Evolutionary conservation across 176 grass and related monocot species (phyloP).

Genomic region (Rhynchospora pubera): DNA sequence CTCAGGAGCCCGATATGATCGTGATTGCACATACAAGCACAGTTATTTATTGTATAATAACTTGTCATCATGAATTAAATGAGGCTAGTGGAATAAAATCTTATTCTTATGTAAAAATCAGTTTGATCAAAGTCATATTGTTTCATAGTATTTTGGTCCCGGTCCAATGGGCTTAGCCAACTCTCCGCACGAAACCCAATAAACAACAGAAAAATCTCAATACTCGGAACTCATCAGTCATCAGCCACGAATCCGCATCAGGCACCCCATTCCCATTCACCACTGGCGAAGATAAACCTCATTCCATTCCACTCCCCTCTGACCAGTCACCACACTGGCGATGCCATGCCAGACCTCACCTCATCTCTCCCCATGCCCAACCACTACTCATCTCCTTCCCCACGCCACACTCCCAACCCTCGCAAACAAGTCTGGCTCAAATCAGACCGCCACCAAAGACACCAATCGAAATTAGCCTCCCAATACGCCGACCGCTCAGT

Average conservation of each 20-base stretch:
- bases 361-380: background rate
- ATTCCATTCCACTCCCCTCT: background rate
- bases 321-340: background rate
- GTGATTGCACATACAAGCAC: conserved; percentile 81
- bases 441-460: conserved; percentile 37
- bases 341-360: conserved; percentile 13
- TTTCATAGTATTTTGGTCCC: background rate
- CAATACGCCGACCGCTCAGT: conserved; percentile 37
- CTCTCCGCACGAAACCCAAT: background rate
- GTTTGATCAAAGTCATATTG: no score
- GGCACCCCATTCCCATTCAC: no score
- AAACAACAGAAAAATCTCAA: background rate
- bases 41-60: no score
- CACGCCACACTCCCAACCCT: background rate
- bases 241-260: no score
- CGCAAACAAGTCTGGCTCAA: conserved; percentile 39
- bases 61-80: no score
- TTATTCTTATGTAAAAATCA: no score
- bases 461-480: background rate
- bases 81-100: no score
- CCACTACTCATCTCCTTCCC: conserved; percentile 9
- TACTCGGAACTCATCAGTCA: background rate
- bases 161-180: background rate
- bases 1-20: conserved; percentile 97
- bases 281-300: background rate